phyloP scores from a whole-genome alignment of 1,139 yeast genomes.

The Nakaseomyces kungkrabaensis region DNA sequence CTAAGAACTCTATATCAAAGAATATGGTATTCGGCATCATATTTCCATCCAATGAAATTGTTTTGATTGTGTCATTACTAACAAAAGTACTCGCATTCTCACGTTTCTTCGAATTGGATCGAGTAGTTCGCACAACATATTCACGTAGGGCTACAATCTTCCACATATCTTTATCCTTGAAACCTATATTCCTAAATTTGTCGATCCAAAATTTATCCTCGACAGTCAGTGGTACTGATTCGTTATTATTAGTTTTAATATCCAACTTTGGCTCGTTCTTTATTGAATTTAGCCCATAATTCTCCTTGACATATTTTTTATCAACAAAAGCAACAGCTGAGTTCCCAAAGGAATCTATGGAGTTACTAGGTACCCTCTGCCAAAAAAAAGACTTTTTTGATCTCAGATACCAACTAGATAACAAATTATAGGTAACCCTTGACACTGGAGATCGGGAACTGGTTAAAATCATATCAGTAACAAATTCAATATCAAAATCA shows the following conservation, averaged over 20 bases:
- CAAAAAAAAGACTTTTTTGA: constrained; percentile 68
- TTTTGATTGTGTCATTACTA: constrained; percentile 9
- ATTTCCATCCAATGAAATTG: constrained; percentile 22
- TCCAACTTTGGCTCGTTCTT: constrained; percentile 24
- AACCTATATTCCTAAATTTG: constrained; percentile 58
- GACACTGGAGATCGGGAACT: constrained; percentile 59
- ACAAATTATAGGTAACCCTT: constrained; percentile 53
- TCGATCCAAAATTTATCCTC: constrained; percentile 74
- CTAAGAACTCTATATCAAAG: constrained; percentile 39
- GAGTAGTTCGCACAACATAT: constrained; percentile 54
- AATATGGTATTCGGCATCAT: constrained; percentile 56
- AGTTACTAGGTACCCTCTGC: constrained; percentile 41
- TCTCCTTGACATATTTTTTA: constrained; percentile 24
- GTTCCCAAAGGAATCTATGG: constrained; percentile 37
- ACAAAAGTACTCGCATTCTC: constrained; percentile 9
- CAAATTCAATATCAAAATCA: constrained; percentile 62
- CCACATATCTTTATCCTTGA: constrained; percentile 70
- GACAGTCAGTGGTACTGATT: constrained; percentile 33
- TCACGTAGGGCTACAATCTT: constrained; percentile 62
- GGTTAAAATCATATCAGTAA: constrained; percentile 55
- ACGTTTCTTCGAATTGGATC: constrained; percentile 6
- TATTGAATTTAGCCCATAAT: constrained; percentile 23
- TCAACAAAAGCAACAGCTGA: constrained; percentile 33
- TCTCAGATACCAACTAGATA: constrained; percentile 63
- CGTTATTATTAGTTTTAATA: constrained; percentile 31